Evolutionary conservation across 768 basidiomycete species (phyloP), one percentile per base, ranked within the genome.

Genomic region (Termitomyces sp.): DNA sequence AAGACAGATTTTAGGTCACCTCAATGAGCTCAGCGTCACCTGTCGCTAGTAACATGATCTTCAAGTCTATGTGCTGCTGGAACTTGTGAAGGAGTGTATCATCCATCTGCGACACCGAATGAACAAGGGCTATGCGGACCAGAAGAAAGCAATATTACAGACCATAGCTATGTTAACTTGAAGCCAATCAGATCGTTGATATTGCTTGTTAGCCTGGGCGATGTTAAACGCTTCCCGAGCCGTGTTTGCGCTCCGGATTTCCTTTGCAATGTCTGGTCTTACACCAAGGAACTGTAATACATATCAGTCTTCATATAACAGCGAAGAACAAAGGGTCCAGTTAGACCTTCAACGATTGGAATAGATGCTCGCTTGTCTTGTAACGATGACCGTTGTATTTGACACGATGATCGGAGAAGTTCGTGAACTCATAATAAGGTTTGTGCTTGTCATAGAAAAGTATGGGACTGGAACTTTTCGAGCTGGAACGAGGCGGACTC

Each of bases 291-390:
- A 90, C 85, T 88, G 58, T 2, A 20, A 20, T 18, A n/a, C 10
- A 13, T 20, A 10, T 38, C n/a, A 33, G 33, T 10, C 20, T 54
- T 20, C 22, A 13, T 5, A 8, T 30, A n/a, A 44, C 11, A 33
- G 16, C 18, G 4, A 33, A 35, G 16, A 30, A 43, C 20, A 35
- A 14, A 11, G 56, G 32, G 35, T 18, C 59, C 63, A n/a, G 32
- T 6, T 38, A 20, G 55, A 83, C 86, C 70, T 88, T 89, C 71
- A 88, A 79, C 5, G 88, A 82, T 61, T 90, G 88, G 65, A 88
- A 90, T 11, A 90, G 74, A 67, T 90, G 88, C 67, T 89, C 88
- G 65, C 86, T 86, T 1, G 88, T 90, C 3, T 86, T 85, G 64
- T 88, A 90, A 50, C 67, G 71, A 65, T 83, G 84, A 24, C 81